A percentile compares a stretch with the other conserved stretches of the same genome.
These are phyloP conservation scores for Fusarium verticillioides DNA, from an alignment of 2,329 filamentous ascomycete genomes.

Conservation along the genomic window DNA sequence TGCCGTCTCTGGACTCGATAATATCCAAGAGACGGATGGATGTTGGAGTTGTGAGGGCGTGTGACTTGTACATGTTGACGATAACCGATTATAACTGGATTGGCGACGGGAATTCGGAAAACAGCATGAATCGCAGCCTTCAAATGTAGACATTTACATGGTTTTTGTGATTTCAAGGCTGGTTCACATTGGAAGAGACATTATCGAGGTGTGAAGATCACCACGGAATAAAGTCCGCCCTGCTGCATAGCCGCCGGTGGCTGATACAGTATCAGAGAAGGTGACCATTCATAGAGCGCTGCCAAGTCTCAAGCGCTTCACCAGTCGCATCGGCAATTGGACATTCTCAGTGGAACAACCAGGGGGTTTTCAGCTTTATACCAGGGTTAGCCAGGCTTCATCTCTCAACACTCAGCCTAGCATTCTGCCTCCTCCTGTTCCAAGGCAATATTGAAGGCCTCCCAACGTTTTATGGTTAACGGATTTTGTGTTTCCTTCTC, in stretches of 20 bases:
- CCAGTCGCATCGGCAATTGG: background rate
- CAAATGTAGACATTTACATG: rapidly evolving
- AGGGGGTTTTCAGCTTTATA: background rate
- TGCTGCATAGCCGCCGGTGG: background rate
- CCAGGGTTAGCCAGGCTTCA: background rate
- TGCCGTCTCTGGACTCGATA: background rate
- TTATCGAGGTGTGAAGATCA: background rate
- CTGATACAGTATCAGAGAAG: background rate
- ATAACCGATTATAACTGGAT: background rate
- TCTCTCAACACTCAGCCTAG: background rate
- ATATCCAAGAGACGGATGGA: background rate
- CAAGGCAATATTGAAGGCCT: background rate
- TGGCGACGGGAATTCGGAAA: too few relatives aligned
- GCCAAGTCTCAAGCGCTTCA: background rate
- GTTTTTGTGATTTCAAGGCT: background rate
- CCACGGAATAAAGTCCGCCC: background rate
- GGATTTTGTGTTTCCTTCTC: rapidly evolving
- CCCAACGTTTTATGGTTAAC: rapidly evolving
- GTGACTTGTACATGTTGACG: background rate
- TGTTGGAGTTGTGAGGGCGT: background rate
- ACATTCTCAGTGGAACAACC: background rate
- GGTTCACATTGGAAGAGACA: background rate
- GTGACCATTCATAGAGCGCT: background rate
- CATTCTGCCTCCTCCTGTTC: background rate
- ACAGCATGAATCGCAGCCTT: background rate